Base-by-base conservation (phyloP, 23 red algal genomes). In the Gracilaria gracilis region DNA sequence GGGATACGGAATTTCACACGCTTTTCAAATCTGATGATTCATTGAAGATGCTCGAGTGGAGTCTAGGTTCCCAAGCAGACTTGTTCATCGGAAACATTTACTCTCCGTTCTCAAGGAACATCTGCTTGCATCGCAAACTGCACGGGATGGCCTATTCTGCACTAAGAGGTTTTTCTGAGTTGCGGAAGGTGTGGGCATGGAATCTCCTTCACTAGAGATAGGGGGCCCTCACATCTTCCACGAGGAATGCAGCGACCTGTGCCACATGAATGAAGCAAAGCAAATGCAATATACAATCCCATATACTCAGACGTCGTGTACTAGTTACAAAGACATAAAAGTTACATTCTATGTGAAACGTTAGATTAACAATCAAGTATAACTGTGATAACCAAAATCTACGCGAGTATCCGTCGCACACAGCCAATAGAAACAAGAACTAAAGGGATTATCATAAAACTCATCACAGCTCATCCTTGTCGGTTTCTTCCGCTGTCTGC, bases 41-140 rank as follows among this genome's bases (percentile, higher is more conserved):
- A 23, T 40, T 80, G 58, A 85, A 83, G 32, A 42, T 86, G 20
- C 19, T 86, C 8, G 49, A 74, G 23, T 79, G 71, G 67, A 81
- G 47, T 23, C 81, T 93, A 19, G 80, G 67, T 59, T 35, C 71
- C 27, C 32, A 65, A 47, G 90, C 90, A 42, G 81, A 93, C 11
- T 42, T 85, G 70, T 93, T 93, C 79, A 79, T 93, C 14, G 90
- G 90, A 51, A 93, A 86, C 36, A 70, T 93, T 20, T 80, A 93
- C 28, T 93, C 90, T 16, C 80, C 80, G 48, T 93, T 85, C 82
- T 93, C 90, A 61, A 59, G 90, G 28, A 93, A 85, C 70, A 78
- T 93, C 19, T 83, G 79, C 53, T 28, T 93, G 58, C 61, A 86
- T 58, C 80, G 90, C 14, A 93, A 93, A 54, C 47, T 85, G 31